These are phyloP conservation scores for Zasmidium cellare DNA, from an alignment of 2,329 filamentous ascomycete species.

Conservation along the genomic window DNA sequence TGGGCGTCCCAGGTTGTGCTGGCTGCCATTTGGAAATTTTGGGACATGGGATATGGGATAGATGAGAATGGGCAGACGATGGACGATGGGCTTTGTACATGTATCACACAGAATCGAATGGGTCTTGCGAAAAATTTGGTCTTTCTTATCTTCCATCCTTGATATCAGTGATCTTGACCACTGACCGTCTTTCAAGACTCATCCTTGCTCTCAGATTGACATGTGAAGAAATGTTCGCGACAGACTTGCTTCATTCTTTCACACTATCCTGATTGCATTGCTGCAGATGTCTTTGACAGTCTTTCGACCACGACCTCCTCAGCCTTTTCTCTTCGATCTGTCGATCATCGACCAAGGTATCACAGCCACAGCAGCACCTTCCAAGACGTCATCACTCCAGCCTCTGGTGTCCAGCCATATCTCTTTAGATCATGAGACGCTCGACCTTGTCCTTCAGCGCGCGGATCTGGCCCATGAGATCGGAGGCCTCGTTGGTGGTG, in stretches of 20 bases:
- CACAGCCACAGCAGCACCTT: no score
- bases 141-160: neutral
- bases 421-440: slow-evolving; percentile 77
- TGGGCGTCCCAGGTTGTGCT: slow-evolving; percentile 7
- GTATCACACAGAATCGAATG: neutral
- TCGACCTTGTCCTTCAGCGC: slow-evolving; percentile 93
- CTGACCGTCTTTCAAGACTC: neutral
- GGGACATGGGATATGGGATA: neutral
- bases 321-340: neutral
- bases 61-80: neutral
- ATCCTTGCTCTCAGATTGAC: no score
- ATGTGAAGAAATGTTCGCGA: neutral
- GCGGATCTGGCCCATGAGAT: slow-evolving; percentile 84
- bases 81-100: no score
- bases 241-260: neutral
- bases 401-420: no score
- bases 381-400: no score
- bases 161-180: neutral
- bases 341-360: no score
- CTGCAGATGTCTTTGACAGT: neutral
- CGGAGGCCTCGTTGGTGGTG: slow-evolving; percentile 86
- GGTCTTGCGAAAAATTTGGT: neutral
- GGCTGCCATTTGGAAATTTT: slow-evolving; percentile 2
- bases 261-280: neutral
- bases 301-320: neutral